Evolutionary conservation across 768 basidiomycete genomes (phyloP).

Genomic region (Suillus spraguei): DNA sequence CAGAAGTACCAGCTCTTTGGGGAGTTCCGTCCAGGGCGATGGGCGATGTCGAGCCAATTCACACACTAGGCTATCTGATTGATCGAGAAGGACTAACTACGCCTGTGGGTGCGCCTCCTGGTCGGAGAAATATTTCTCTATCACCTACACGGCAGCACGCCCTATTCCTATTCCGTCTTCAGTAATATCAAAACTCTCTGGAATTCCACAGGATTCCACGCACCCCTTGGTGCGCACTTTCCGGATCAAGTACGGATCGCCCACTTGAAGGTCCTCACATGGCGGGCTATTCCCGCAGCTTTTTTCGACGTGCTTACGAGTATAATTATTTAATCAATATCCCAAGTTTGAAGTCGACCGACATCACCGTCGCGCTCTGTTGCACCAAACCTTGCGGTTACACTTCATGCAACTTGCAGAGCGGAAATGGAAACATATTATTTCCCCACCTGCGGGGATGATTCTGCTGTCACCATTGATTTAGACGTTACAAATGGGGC

Average conservation of each 20-base stretch:
- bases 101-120: constrained; percentile 21
- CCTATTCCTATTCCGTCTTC: constrained; percentile 44
- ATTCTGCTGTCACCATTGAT: constrained; percentile 22
- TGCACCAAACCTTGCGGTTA: constrained; percentile 66
- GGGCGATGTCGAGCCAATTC: constrained; percentile 24
- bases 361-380: constrained; percentile 72
- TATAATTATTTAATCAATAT: constrained; percentile 62
- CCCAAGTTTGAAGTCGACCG: constrained; percentile 54
- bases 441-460: constrained; percentile 20
- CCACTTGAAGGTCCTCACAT: constrained; percentile 42
- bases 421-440: constrained; percentile 10
- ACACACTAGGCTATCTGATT: constrained; percentile 28
- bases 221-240: constrained; percentile 46
- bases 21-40: constrained; percentile 24
- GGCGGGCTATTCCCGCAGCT: constrained; percentile 57
- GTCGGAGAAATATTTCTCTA: constrained; percentile 37
- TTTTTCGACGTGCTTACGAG: constrained; percentile 68
- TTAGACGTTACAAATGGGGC: constrained; percentile 16
- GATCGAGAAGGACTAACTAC: constrained; percentile 15
- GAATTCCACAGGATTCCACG: constrained; percentile 36
- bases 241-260: constrained; percentile 67
- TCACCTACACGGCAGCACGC: constrained; percentile 29
- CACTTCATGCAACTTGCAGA: constrained; percentile 49
- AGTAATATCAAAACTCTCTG: constrained; percentile 41
- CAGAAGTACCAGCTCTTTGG: constrained; percentile 21